Conservation (phyloP, 2,329 filamentous ascomycete species). For the Tothia fuscella region DNA sequence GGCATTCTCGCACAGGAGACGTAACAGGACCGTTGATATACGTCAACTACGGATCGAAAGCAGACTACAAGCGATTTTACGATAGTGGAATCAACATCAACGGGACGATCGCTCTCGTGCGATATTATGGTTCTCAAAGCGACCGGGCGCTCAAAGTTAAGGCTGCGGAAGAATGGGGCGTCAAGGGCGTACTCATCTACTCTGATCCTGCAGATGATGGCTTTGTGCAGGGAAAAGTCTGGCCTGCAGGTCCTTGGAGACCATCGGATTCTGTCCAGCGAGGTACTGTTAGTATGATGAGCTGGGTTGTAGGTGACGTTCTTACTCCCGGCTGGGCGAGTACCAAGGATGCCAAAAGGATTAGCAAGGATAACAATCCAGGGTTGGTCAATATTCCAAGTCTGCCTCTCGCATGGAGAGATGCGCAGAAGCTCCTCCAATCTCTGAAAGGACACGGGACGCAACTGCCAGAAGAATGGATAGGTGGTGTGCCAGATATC, state of each 20-base stretch:
- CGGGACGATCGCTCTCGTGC: constrained; percentile 73
- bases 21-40: constrained; percentile 81
- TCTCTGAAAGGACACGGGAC: constrained; percentile 64
- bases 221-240: constrained; percentile 58
- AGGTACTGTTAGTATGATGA: constrained; percentile 67
- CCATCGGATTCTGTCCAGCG: constrained; percentile 73
- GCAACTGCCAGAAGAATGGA: constrained; percentile 57
- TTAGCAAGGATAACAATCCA: constrained; percentile 56
- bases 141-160: constrained; percentile 77
- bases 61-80: constrained; percentile 65
- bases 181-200: constrained; percentile 80
- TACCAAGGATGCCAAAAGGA: constrained; percentile 50
- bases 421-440: constrained; percentile 69
- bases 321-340: constrained; percentile 72
- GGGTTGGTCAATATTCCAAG: constrained; percentile 78
- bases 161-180: constrained; percentile 76
- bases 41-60: constrained; percentile 77
- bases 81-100: constrained; percentile 61
- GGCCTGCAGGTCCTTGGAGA: constrained; percentile 68
- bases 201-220: constrained; percentile 81
- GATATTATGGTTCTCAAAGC: constrained; percentile 51
- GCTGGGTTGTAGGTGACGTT: constrained; percentile 80
- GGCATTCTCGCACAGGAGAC: constrained; percentile 74
- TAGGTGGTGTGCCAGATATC: constrained; percentile 63
- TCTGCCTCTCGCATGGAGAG: constrained; percentile 77